These are phyloP conservation scores for Podospora australis DNA, from an alignment of 495 filamentous ascomycete species.

Conservation along the genomic window DNA sequence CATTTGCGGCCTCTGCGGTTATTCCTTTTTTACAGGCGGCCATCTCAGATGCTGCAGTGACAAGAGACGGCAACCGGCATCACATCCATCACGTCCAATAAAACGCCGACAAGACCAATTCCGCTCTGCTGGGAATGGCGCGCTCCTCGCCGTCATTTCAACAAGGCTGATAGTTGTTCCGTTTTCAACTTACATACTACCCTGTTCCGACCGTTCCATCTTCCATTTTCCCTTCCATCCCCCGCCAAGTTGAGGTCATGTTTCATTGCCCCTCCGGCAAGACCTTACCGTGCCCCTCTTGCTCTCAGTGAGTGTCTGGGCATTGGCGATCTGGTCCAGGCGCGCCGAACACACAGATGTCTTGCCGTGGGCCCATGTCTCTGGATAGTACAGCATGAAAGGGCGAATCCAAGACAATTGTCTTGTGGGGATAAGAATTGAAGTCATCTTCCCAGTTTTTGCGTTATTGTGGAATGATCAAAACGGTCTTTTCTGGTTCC, in stretches of 20 bases:
- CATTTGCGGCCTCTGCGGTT: neutral
- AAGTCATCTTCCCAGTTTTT: neutral
- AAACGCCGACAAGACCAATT: neutral
- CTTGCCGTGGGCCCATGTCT: neutral
- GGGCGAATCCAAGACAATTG: neutral
- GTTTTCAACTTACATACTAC: neutral
- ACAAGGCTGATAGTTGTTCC: neutral
- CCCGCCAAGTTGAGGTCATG: neutral
- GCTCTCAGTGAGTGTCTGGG: neutral
- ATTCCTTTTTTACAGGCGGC: neutral
- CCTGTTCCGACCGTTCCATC: neutral
- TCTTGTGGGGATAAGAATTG: neutral
- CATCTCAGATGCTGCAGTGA: neutral
- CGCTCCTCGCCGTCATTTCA: neutral
- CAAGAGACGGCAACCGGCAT: neutral
- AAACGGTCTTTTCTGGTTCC: too few species aligned
- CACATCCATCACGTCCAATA: neutral
- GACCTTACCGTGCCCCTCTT: neutral
- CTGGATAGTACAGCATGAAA: neutral
- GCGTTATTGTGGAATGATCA: neutral
- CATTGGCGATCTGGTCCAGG: constrained; percentile 2
- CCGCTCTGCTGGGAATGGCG: neutral
- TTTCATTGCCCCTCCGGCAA: constrained; percentile 7
- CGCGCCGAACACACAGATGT: neutral
- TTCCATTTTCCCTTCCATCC: neutral